These are phyloP conservation scores for Lipomyces starkeyi DNA, from an alignment of 805 yeast species.

Conservation along the genomic window DNA sequence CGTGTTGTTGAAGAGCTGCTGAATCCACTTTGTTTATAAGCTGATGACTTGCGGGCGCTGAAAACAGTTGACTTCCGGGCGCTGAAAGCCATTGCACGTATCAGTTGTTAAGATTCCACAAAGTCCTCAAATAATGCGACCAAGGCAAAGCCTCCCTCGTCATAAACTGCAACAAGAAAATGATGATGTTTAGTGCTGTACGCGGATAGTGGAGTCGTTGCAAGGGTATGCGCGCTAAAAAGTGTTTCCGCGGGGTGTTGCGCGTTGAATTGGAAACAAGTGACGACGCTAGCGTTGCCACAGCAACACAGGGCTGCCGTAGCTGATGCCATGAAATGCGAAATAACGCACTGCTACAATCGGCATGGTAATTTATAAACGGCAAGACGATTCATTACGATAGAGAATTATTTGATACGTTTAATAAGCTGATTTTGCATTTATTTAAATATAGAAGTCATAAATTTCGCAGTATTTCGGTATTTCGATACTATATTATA, in stretches of 20 bases:
- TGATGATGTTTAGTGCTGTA: background rate
- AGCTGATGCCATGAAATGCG: no score
- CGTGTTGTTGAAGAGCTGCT: conserved; percentile 31
- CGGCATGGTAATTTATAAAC: no score
- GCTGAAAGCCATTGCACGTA: conserved; percentile 25
- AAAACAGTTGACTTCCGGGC: conserved; percentile 34
- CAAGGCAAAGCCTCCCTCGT: background rate
- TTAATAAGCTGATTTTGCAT: no score
- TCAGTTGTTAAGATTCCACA: no score
- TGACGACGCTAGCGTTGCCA: background rate
- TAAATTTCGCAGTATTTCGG: no score
- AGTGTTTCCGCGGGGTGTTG: background rate
- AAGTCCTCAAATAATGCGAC: background rate
- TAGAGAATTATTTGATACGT: no score
- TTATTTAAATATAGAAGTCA: no score
- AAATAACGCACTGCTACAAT: no score
- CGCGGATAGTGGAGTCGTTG: background rate
- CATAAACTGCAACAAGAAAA: background rate
- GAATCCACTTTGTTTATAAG: conserved; percentile 25
- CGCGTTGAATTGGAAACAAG: background rate
- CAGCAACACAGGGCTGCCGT: background rate
- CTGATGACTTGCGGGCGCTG: conserved; percentile 37
- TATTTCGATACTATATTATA: no score
- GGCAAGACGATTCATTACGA: no score
- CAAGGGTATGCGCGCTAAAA: background rate